Evolutionary conservation across 176 grass and related monocot species (phyloP).

Genomic region (Musa acuminata): DNA sequence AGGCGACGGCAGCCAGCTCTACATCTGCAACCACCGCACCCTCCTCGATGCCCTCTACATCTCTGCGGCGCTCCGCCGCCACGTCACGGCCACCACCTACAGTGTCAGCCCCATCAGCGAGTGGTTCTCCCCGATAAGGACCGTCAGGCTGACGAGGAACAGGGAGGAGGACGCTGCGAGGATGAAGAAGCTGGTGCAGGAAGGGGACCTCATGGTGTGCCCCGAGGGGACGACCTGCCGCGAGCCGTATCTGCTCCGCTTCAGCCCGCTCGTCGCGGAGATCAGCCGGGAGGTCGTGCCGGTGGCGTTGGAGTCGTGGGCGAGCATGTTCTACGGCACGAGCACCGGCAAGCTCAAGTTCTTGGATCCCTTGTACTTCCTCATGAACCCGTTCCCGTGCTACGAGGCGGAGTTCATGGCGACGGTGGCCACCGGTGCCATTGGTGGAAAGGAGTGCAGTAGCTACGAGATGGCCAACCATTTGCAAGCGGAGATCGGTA

Average conservation of each 20-base stretch:
- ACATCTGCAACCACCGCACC: slow-evolving; percentile 84
- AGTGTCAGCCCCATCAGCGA: slow-evolving; percentile 60
- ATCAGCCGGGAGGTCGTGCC: slow-evolving; percentile 39
- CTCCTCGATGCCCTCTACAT: slow-evolving; percentile 73
- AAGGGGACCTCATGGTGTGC: slow-evolving; percentile 61
- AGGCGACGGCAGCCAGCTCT: slow-evolving; percentile 9
- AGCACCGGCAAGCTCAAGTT: slow-evolving; percentile 46
- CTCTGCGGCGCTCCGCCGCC: slow-evolving; percentile 44
- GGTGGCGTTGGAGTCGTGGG: slow-evolving; percentile 45
- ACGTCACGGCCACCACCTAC: slow-evolving; percentile 49
- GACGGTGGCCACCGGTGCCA: slow-evolving; percentile 28
- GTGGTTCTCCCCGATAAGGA: slow-evolving; percentile 59
- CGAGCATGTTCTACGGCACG: slow-evolving; percentile 68
- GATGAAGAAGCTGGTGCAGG: slow-evolving; percentile 39
- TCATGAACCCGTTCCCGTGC: slow-evolving; percentile 56
- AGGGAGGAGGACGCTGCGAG: slow-evolving; percentile 40
- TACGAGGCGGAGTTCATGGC: slow-evolving; percentile 55
- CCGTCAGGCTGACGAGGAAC: slow-evolving; percentile 50
- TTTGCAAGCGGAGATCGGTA: slow-evolving; percentile 49
- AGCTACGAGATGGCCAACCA: slow-evolving; percentile 55
- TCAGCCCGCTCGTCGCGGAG: slow-evolving; percentile 59
- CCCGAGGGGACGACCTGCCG: slow-evolving; percentile 91
- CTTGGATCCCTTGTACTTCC: slow-evolving; percentile 66
- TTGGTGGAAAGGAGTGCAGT: slow-evolving; percentile 22
- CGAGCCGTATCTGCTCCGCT: slow-evolving; percentile 63